Percentiles rank a stretch among this genome's conserved stretches.
Conservation (phyloP, 768 basidiomycete species). For the Royoungia palumana region DNA sequence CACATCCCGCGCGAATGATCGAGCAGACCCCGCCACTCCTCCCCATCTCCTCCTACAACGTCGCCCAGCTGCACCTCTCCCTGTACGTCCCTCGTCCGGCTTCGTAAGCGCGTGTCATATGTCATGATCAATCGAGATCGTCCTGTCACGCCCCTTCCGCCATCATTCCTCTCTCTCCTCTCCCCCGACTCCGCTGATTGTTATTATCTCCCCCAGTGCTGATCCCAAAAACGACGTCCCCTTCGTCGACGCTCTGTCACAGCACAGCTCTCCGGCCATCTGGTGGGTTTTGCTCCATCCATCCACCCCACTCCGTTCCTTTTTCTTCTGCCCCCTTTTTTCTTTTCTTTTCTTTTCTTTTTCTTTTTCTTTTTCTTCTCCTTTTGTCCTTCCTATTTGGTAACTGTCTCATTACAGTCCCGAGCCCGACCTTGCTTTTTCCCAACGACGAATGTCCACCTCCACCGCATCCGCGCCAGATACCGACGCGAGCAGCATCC, state of each 20-base stretch:
- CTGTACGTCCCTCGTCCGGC: conserved; percentile 41
- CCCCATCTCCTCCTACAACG: conserved; percentile 56
- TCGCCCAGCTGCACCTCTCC: conserved; percentile 59
- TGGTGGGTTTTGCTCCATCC: conserved; percentile 40
- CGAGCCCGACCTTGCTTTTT: conserved; percentile 52
- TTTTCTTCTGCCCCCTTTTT: conserved; percentile 9
- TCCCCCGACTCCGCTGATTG: conserved; percentile 9
- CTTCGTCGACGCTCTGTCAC: conserved; percentile 47
- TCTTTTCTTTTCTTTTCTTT: too few relatives aligned
- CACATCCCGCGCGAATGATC: conserved; percentile 45
- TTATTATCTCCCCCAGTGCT: conserved; percentile 21
- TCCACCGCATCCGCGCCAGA: conserved; percentile 68
- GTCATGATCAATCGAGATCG: conserved; percentile 33
- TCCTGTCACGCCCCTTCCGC: conserved; percentile 17
- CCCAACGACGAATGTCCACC: conserved; percentile 69
- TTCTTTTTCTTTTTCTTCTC: conserved; percentile 10
- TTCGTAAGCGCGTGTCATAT: conserved; percentile 26
- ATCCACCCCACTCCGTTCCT: conserved; percentile 12
- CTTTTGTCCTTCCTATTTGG: conserved; percentile 9
- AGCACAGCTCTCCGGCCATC: conserved; percentile 43
- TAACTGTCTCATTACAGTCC: conserved; percentile 29
- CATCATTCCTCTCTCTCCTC: conserved; percentile 3
- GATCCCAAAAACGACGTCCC: conserved; percentile 41
- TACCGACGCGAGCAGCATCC: conserved; percentile 52
- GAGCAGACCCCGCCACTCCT: conserved; percentile 42